Percentiles rank a stretch among this genome's conserved stretches.
Conservation (phyloP, 2,329 filamentous ascomycete species). For the Didymosphaeria variabile region DNA sequence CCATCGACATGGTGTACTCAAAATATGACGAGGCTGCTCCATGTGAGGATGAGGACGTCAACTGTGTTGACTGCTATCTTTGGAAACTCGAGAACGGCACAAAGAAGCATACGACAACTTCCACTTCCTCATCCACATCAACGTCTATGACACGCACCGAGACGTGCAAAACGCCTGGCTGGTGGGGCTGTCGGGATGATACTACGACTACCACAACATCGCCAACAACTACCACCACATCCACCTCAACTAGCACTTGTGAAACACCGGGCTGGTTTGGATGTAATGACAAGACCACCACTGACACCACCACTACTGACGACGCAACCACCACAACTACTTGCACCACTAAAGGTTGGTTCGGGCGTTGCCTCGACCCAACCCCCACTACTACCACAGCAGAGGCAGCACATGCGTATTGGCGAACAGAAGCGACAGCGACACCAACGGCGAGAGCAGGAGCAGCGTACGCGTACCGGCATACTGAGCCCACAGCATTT, state of each 20-base stretch:
- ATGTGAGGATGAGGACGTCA: slow-evolving; percentile 46
- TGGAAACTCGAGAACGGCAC: slow-evolving; percentile 50
- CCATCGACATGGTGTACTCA: slow-evolving; percentile 47
- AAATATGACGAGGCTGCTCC: slow-evolving; percentile 44
- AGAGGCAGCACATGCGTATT: slow-evolving; percentile 36
- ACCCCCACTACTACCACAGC: slow-evolving; percentile 39
- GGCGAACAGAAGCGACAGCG: slow-evolving; percentile 34
- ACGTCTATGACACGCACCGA: slow-evolving; percentile 43
- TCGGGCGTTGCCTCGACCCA: slow-evolving; percentile 44
- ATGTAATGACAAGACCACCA: slow-evolving; percentile 45
- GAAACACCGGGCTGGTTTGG: slow-evolving; percentile 50
- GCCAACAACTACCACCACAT: slow-evolving; percentile 30
- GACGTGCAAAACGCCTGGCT: slow-evolving; percentile 49
- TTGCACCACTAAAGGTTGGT: slow-evolving; percentile 48
- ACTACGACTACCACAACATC: slow-evolving; percentile 40
- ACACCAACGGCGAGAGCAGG: slow-evolving; percentile 27
- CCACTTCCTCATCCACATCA: slow-evolving; percentile 30
- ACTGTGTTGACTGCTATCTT: slow-evolving; percentile 46
- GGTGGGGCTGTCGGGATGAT: slow-evolving; percentile 49
- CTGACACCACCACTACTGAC: slow-evolving; percentile 29
- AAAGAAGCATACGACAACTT: slow-evolving; percentile 28
- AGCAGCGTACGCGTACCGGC: slow-evolving; percentile 38
- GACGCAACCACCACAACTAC: slow-evolving; percentile 38
- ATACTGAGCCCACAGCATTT: slow-evolving; percentile 33
- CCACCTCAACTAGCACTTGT: slow-evolving; percentile 38